Conservation (phyloP, 2,329 filamentous ascomycete genomes). For the Thermoascus crustaceus region DNA sequence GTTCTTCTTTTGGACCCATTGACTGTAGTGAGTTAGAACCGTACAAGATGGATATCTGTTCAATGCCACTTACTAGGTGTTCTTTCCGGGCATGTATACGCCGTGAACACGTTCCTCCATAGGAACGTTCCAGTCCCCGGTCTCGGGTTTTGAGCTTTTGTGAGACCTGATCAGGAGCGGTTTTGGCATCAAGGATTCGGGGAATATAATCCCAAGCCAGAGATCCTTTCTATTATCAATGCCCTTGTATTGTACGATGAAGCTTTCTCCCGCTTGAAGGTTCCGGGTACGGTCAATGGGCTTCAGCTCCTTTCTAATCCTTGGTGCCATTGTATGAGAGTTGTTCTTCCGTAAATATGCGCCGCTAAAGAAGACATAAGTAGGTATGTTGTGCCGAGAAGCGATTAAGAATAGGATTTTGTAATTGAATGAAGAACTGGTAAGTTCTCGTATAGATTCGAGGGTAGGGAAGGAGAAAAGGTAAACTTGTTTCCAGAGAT, state of each 20-base stretch:
- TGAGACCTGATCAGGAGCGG: not conserved
- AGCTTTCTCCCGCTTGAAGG: slow-evolving; percentile 2
- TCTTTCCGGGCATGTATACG: slow-evolving; percentile 7
- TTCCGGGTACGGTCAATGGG: slow-evolving; percentile 1
- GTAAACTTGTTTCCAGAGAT: too few species aligned
- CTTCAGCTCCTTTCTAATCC: not conserved
- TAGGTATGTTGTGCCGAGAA: too few species aligned
- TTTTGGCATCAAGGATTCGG: not conserved
- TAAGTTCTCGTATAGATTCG: too few species aligned
- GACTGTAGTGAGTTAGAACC: too few species aligned
- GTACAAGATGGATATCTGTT: too few species aligned
- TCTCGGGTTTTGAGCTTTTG: not conserved
- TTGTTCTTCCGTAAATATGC: not conserved
- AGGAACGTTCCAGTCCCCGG: slow-evolving; percentile 1
- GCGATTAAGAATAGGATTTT: too few species aligned
- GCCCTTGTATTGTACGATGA: slow-evolving; percentile 3
- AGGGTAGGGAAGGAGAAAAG: too few species aligned
- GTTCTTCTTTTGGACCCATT: slow-evolving; percentile 7
- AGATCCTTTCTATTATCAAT: slow-evolving; percentile 1
- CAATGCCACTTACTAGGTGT: not conserved
- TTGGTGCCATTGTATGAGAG: not conserved
- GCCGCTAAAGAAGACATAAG: too few species aligned
- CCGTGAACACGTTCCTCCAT: slow-evolving; percentile 1
- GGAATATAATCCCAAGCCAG: slow-evolving; percentile 4
- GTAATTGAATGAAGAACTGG: too few species aligned